Evolutionary conservation across 2,329 filamentous ascomycete species (phyloP), one percentile per base, ranked within the genome.

Genomic region (Trichoderma lentiforme): DNA sequence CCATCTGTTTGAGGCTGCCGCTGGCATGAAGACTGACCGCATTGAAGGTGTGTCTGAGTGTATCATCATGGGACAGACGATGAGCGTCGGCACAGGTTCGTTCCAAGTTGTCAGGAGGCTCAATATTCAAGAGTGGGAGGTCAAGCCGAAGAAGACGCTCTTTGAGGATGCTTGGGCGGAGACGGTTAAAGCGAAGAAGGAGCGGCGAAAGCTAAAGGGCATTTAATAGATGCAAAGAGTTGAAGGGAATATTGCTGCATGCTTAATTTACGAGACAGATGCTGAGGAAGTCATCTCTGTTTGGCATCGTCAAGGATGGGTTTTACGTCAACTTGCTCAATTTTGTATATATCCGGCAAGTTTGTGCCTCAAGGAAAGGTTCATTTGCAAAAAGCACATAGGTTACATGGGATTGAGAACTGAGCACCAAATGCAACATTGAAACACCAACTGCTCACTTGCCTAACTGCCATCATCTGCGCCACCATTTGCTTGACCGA

Each of bases 11-110:
- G 95, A 98, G 74, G 96, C 96, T 3, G 96, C 95, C 7, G 93
- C 94, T 6, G 91, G 91, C 71, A 97, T 97, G 87, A 98, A 98
- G 85, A 92, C 90, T 32, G 96, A 99, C 83, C 87, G 89, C 74
- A 97, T 99, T 73, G 93, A 97, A 81, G 96, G 96, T 77, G 96
- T 99, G 11, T 93, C 90, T 70, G 96, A 99, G 83, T 97, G 94
- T 82, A 98, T 99, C 79, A 99, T 99, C 79, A 96, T 98, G 91
- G 96, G 96, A 18, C 95, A 98, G 86, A 95, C 92, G 56, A 97
- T 98, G 88, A 89, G 88, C 58, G 86, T 99, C 43, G 96, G 96
- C 6, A 99, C 96, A 0, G 96, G 96, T 5, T 92, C 93, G 2
- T 96, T 98, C 87, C 91, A 97, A 79, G 92, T 98, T 28, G 92